Conservation (phyloP, 2,329 filamentous ascomycete species). For the Coniochaeta sp. region DNA sequence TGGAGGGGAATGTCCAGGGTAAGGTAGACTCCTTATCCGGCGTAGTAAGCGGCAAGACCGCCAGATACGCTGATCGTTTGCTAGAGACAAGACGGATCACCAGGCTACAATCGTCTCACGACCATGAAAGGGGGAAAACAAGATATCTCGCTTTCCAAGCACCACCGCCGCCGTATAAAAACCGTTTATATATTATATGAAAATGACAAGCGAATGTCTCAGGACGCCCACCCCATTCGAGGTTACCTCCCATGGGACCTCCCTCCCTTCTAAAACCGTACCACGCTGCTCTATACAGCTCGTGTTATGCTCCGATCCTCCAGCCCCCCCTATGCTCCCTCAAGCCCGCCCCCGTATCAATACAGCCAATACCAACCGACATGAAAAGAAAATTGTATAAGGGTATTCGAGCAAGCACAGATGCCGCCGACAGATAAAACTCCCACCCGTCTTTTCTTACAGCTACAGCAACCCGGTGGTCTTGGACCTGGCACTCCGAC, state of each 20-base stretch:
- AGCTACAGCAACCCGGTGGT: background rate
- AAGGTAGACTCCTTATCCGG: too few species aligned
- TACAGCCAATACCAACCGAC: background rate
- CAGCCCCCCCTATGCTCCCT: background rate
- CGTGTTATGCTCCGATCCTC: background rate
- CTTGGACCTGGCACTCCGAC: background rate
- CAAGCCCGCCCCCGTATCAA: background rate
- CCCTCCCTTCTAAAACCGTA: background rate
- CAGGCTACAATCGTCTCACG: background rate
- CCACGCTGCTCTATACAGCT: background rate
- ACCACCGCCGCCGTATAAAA: background rate
- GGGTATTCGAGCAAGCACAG: background rate
- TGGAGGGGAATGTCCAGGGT: too few species aligned
- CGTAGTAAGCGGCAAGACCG: too few species aligned
- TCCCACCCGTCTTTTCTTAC: background rate
- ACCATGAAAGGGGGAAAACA: background rate
- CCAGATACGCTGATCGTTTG: too few species aligned
- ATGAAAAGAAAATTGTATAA: background rate
- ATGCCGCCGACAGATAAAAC: background rate
- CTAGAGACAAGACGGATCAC: too few species aligned
- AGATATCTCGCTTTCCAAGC: background rate
- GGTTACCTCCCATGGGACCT: background rate
- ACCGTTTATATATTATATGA: background rate
- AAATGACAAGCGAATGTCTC: background rate
- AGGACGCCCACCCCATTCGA: background rate